Evolutionary conservation across 2,329 filamentous ascomycete species (phyloP), one percentile per base, ranked within the genome.

Genomic region (Ceratocystis eucalypticola): DNA sequence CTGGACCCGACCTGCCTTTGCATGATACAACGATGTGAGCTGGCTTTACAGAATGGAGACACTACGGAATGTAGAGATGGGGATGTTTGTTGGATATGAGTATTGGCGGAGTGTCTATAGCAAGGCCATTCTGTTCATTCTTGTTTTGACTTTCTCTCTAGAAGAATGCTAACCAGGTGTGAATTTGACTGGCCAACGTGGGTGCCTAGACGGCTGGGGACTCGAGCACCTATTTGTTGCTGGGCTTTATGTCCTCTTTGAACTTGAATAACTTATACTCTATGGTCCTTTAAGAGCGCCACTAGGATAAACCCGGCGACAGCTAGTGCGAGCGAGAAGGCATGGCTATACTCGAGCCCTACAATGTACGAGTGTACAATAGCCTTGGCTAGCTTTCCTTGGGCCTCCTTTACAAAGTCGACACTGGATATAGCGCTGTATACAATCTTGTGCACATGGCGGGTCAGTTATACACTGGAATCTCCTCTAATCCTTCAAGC

Each of bases 291-390:
- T 3, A 75, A 68, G 12, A 75, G 68, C 1, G 72, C 44, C 7
- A 72, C 70, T 5, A 72, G 63, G 3, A 70, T 46, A 37, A 75
- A 70, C 0, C 71, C 74, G 20, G 70, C 25, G 22, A 69, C 55
- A 0, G 74, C 72, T 33, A 70, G 72, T 0, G 70, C 30, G 6
- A 76, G 71, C 7, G 74, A 76, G 5, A 75, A 69, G 0, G 72
- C 69, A 50, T 76, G 75, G 53, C 72, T 75, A 68, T 71, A 75
- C 68, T 73, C 73, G 30, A 76, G 48, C 0, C 74, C 74, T 33
- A 74, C 71, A 1, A 76, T 72, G 65, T 76, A 76, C 2, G 74
- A 72, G 15, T 69, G 70, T 0, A 74, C 71, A 5, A 76, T 69
- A 2, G 72, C 74, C 20, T 71, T 61, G 4, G 72, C 68, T 1